phyloP scores from a whole-genome alignment of 495 filamentous ascomycete genomes.

The Articulospora tetracladia region DNA sequence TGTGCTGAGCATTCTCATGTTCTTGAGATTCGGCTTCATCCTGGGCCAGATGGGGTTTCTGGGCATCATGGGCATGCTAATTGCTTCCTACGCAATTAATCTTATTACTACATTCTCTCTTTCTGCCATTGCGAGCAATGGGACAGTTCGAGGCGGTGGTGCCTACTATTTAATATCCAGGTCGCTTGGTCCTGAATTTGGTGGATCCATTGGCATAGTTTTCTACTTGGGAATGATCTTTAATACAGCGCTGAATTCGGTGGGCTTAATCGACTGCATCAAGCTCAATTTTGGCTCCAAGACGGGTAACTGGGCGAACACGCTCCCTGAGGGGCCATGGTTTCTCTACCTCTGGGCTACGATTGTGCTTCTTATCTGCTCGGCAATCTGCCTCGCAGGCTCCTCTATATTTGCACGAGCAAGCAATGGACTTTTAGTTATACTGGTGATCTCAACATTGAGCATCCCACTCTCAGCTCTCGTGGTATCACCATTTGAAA shows the following conservation, averaged over 20 bases:
- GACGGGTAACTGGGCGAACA: constrained; percentile 54
- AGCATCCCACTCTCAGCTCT: constrained; percentile 79
- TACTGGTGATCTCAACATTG: constrained; percentile 70
- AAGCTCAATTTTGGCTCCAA: constrained; percentile 67
- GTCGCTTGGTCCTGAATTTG: constrained; percentile 83
- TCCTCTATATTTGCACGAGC: constrained; percentile 77
- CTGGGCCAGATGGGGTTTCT: constrained; percentile 74
- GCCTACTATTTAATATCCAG: constrained; percentile 89
- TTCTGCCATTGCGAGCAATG: constrained; percentile 86
- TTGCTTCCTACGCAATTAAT: constrained; percentile 71
- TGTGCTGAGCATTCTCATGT: constrained; percentile 92
- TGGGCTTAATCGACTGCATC: constrained; percentile 81
- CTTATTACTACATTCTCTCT: constrained; percentile 81
- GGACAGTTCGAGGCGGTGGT: constrained; percentile 82
- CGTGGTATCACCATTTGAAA: constrained; percentile 60
- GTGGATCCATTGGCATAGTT: constrained; percentile 85
- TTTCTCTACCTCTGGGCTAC: constrained; percentile 78
- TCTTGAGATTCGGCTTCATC: constrained; percentile 77
- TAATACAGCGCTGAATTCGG: constrained; percentile 86
- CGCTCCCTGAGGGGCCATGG: constrained; percentile 69
- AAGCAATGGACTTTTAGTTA: constrained; percentile 72
- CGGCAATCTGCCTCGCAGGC: constrained; percentile 72
- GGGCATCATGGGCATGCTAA: constrained; percentile 71
- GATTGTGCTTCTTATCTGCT: constrained; percentile 67
- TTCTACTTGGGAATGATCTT: constrained; percentile 83